Percentiles rank a stretch among this genome's conserved stretches.
phyloP scores from a whole-genome alignment of 257 asterid genomes.

The Paulownia fortunei region DNA sequence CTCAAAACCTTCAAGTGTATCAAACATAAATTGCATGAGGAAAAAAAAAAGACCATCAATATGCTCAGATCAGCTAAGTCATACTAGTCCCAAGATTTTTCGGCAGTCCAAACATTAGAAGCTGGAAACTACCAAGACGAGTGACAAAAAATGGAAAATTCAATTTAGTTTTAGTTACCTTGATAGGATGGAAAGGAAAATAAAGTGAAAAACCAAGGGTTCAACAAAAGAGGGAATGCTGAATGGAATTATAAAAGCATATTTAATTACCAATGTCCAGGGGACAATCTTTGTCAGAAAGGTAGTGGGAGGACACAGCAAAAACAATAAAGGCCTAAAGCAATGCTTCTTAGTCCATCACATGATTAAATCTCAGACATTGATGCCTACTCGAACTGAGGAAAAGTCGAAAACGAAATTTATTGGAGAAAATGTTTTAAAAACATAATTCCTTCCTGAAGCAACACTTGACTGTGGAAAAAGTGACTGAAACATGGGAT shows the following conservation, averaged over 20 bases:
- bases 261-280: conserved; percentile 27
- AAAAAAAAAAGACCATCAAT: neutral
- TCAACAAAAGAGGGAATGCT: conserved; percentile 24
- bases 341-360: conserved; percentile 24
- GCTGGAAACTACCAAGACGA: conserved; percentile 17
- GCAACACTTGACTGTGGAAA: conserved; percentile 18
- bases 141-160: neutral
- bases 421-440: conserved; percentile 29
- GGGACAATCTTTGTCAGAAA: conserved; percentile 42
- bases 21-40: neutral
- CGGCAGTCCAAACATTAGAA: conserved; percentile 11
- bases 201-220: conserved; percentile 29
- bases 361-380: conserved; percentile 35
- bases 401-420: conserved; percentile 32
- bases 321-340: conserved; percentile 36
- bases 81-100: neutral
- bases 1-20: neutral
- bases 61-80: conserved; percentile 8
- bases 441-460: conserved; percentile 3
- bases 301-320: conserved; percentile 31
- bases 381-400: conserved; percentile 29
- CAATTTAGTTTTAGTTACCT: conserved; percentile 23
- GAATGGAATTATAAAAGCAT: conserved; percentile 29
- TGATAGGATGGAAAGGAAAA: conserved; percentile 41
- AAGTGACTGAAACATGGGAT: conserved; percentile 23